Evolutionary conservation across 2,329 filamentous ascomycete species (phyloP).

Genomic region (Trichophyton benhamiae): DNA sequence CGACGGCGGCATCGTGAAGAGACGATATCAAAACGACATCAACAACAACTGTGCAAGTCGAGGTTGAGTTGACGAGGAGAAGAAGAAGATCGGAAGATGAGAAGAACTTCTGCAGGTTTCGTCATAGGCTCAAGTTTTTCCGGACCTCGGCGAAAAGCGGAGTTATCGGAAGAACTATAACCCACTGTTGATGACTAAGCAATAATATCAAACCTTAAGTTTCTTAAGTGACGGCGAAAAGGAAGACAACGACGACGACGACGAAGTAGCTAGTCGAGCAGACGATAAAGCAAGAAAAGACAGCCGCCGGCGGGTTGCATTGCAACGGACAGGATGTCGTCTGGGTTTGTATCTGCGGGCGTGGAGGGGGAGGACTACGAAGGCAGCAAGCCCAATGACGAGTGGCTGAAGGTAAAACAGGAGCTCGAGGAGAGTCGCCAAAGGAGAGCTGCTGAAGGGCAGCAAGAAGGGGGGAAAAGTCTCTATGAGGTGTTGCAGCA

Average conservation of each 20-base stretch:
- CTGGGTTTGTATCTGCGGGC: conserved; percentile 35
- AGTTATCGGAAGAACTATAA: neutral
- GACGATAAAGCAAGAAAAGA: conserved; percentile 7
- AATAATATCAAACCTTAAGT: neutral
- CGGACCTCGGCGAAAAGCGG: neutral
- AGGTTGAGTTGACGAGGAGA: conserved; percentile 6
- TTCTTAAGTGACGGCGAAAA: too few relatives aligned
- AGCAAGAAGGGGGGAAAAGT: conserved; percentile 42
- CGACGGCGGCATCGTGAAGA: conserved; percentile 34
- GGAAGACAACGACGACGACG: neutral
- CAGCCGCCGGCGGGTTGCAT: too few relatives aligned
- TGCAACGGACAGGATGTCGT: conserved; percentile 27
- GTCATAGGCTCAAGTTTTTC: neutral
- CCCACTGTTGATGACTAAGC: neutral
- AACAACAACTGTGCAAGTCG: conserved; percentile 5
- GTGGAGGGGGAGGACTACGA: conserved; percentile 28
- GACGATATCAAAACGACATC: neutral
- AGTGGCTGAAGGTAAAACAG: conserved; percentile 32
- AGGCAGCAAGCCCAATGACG: conserved; percentile 27
- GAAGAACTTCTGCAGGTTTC: neutral
- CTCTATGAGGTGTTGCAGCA: conserved; percentile 38
- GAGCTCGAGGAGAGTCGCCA: conserved; percentile 37
- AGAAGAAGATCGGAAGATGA: neutral
- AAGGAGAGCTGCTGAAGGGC: conserved; percentile 35
- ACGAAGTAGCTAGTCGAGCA: neutral